Evolutionary conservation across 768 basidiomycete genomes (phyloP).

Genomic region (Amanita subjunquillea): DNA sequence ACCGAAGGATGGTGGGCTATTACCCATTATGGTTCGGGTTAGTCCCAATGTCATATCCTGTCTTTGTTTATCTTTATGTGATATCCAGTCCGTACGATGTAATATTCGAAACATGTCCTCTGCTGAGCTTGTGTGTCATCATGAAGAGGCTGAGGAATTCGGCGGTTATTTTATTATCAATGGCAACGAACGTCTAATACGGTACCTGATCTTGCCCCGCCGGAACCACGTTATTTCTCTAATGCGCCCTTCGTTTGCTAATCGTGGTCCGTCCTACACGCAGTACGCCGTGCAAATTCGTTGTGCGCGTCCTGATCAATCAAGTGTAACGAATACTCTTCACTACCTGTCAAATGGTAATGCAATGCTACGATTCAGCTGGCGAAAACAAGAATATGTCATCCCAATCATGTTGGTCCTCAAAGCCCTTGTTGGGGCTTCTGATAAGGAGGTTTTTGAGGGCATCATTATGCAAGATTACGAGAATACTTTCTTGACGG

Average conservation of each 20-base stretch:
- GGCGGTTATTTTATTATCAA: slow-evolving; percentile 99
- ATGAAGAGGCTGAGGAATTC: slow-evolving; percentile 98
- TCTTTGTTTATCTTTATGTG: not conserved
- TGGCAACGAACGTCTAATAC: slow-evolving; percentile 97
- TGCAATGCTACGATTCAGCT: slow-evolving; percentile 93
- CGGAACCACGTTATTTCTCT: slow-evolving; percentile 94
- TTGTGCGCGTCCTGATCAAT: slow-evolving; percentile 88
- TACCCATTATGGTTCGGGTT: slow-evolving; percentile 97
- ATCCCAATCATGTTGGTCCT: slow-evolving; percentile 95
- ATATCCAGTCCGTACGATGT: slow-evolving; percentile 73
- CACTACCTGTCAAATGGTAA: slow-evolving; percentile 96
- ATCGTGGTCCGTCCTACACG: slow-evolving; percentile 92
- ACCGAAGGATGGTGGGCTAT: slow-evolving; percentile 80
- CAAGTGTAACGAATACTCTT: slow-evolving; percentile 88
- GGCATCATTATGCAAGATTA: slow-evolving; percentile 95
- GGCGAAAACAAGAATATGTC: slow-evolving; percentile 97
- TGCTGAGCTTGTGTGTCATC: slow-evolving; percentile 74
- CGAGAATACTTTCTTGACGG: slow-evolving; percentile 93
- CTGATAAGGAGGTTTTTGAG: slow-evolving; percentile 95
- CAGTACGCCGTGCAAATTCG: slow-evolving; percentile 93
- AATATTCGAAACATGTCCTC: slow-evolving; percentile 84
- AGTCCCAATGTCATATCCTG: slow-evolving; percentile 19
- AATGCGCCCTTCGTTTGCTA: slow-evolving; percentile 81
- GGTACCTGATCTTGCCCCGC: slow-evolving; percentile 92
- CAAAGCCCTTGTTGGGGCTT: slow-evolving; percentile 84